phyloP scores from a whole-genome alignment of 257 asterid species.

The Nicotiana undulata region DNA sequence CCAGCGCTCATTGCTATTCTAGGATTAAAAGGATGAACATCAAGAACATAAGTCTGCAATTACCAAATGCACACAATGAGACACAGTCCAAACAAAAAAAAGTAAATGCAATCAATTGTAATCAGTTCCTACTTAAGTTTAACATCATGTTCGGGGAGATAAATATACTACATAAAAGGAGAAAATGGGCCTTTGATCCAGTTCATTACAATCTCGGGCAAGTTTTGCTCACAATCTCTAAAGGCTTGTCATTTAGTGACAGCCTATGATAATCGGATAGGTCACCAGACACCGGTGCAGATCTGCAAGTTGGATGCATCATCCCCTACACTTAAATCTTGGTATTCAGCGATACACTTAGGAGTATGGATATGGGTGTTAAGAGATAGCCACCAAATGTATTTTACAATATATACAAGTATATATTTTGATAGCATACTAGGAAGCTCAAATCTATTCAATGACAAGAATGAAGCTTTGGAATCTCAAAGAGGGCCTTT shows the following conservation, averaged over 20 bases:
- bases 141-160: neutral
- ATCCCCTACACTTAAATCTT: too few relatives aligned
- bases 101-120: neutral
- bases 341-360: too few relatives aligned
- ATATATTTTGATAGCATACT: too few relatives aligned
- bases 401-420: too few relatives aligned
- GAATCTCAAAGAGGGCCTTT: too few relatives aligned
- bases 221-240: neutral
- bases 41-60: conserved; percentile 82
- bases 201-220: neutral
- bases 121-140: neutral
- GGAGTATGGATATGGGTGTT: too few relatives aligned
- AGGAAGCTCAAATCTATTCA: too few relatives aligned
- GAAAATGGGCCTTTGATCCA: neutral
- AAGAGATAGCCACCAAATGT: too few relatives aligned
- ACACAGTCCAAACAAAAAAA: neutral
- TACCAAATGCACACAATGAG: conserved; percentile 6
- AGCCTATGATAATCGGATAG: too few relatives aligned
- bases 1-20: conserved; percentile 99
- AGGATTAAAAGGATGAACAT: conserved; percentile 97
- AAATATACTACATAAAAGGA: neutral
- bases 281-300: too few relatives aligned
- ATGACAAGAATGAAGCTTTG: too few relatives aligned
- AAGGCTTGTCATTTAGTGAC: neutral
- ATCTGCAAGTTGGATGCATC: too few relatives aligned